phyloP scores from a whole-genome alignment of 192 early-diverging fungal genomes.

The Neocallimastix lanati region DNA sequence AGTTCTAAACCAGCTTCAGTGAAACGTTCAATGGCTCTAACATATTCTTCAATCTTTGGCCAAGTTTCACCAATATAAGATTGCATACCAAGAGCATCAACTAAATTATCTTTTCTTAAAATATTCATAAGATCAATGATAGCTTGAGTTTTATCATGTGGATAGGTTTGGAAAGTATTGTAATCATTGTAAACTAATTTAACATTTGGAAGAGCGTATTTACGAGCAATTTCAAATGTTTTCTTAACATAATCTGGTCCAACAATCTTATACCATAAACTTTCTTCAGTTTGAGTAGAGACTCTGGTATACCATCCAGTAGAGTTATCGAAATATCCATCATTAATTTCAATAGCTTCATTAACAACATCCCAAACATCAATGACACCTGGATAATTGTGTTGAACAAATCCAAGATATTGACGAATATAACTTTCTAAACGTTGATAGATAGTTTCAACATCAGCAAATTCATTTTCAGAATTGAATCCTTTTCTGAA shows the following conservation, averaged over 20 bases:
- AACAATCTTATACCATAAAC: neutral
- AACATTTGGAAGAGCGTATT: neutral
- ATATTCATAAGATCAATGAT: neutral
- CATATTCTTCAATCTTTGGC: neutral
- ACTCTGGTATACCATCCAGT: too few relatives aligned
- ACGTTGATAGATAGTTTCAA: neutral
- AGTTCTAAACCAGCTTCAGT: neutral
- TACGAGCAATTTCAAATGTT: neutral
- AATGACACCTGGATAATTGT: too few relatives aligned
- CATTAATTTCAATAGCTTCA: too few relatives aligned
- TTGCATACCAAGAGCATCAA: neutral
- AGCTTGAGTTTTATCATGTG: neutral
- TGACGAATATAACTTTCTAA: neutral
- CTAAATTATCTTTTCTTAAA: neutral
- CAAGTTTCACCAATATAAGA: neutral
- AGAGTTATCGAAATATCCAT: neutral
- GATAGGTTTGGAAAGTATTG: neutral
- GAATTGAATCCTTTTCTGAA: neutral
- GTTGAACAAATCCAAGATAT: too few relatives aligned
- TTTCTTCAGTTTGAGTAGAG: too few relatives aligned
- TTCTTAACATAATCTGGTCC: neutral
- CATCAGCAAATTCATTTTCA: neutral
- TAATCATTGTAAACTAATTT: neutral
- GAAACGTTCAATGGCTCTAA: neutral
- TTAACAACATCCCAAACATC: too few relatives aligned